Evolutionary conservation across 1,139 yeast species (phyloP).

Genomic region (Suhomyces anneliseae): DNA sequence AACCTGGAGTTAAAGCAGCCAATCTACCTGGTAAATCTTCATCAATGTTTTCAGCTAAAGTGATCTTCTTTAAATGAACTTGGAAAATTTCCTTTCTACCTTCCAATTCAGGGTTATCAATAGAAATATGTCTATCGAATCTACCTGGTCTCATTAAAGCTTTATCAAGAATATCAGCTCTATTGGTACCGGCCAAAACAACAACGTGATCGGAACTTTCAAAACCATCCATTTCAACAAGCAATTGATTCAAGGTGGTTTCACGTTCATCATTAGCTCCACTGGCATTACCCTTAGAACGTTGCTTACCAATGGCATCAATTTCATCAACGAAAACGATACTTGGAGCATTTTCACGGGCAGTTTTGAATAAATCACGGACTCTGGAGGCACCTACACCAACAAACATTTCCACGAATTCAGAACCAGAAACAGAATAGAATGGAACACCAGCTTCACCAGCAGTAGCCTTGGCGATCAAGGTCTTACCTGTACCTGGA

Average conservation of each 20-base stretch:
- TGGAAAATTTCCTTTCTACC: constrained; percentile 91
- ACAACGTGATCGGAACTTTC: constrained; percentile 88
- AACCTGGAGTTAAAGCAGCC: constrained; percentile 96
- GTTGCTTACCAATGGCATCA: constrained; percentile 95
- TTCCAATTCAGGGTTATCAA: constrained; percentile 89
- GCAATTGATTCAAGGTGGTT: constrained; percentile 88
- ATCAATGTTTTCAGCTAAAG: constrained; percentile 46
- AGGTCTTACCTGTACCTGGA: constrained; percentile 99
- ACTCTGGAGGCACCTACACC: constrained; percentile 99
- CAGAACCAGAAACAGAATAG: constrained; percentile 94
- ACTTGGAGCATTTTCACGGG: constrained; percentile 90
- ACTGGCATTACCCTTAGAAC: constrained; percentile 79
- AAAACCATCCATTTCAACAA: constrained; percentile 98
- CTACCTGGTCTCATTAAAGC: constrained; percentile 97
- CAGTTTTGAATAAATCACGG: constrained; percentile 88
- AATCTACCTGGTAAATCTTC: constrained; percentile 73
- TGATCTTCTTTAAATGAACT: constrained; percentile 76
- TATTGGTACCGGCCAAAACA: constrained; percentile 94
- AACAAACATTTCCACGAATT: constrained; percentile 97
- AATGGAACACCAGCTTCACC: constrained; percentile 99
- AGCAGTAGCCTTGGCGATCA: constrained; percentile 97
- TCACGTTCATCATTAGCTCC: constrained; percentile 97
- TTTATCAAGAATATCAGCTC: constrained; percentile 89
- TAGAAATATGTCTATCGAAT: constrained; percentile 89
- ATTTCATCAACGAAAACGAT: constrained; percentile 96